Evolutionary conservation across 2,329 filamentous ascomycete genomes (phyloP), one percentile per base, ranked within the genome.

Genomic region (Blumeriella jaapii): DNA sequence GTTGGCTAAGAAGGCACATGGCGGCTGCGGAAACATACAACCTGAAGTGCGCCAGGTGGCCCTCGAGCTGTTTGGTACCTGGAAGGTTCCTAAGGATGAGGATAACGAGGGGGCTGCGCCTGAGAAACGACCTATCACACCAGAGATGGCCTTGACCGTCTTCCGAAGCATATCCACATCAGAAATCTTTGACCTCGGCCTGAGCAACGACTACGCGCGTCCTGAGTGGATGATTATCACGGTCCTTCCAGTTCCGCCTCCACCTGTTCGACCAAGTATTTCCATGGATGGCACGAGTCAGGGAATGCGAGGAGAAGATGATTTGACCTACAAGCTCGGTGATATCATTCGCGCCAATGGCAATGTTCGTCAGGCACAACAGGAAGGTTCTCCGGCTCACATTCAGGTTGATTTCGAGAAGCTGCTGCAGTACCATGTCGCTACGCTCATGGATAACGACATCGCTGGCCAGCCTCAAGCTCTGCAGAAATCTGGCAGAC

Each of bases 401-500:
- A 85, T 96, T 47, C 75, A 86, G 11, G 74, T 78, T 40, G 91
- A 98, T 53, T 96, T 95, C 40, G 85, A 94, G 59, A 77, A 80
- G 45, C 65, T 98, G 19, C 67, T 99, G 23, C 93, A 99, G 56
- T 99, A 94, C 56, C 93, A 98, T 55, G 87, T 98, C 41, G 93
- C 93, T 27, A 98, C 93, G 1, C 93, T 95, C 62, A 98, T 99
- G 93, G 91, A 98, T 61, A 99, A 98, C 53, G 89, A 98, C 58
- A 95, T 96, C 61, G 91, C 93, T 45, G 87, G 89, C 31, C 79
- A 93, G 51, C 91, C 91, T 2, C 86, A 91, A 51, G 89, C 91
- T 2, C 68, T 96, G 55, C 93, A 98, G 56, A 98, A 98, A 68
- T 94, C 86, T 38, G 93, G 93, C 30, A 78, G 93, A 55, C 87